Percentiles rank a stretch among this genome's conserved stretches.
phyloP scores from a whole-genome alignment of 345 rosid genomes.

The Corymbia maculata region DNA sequence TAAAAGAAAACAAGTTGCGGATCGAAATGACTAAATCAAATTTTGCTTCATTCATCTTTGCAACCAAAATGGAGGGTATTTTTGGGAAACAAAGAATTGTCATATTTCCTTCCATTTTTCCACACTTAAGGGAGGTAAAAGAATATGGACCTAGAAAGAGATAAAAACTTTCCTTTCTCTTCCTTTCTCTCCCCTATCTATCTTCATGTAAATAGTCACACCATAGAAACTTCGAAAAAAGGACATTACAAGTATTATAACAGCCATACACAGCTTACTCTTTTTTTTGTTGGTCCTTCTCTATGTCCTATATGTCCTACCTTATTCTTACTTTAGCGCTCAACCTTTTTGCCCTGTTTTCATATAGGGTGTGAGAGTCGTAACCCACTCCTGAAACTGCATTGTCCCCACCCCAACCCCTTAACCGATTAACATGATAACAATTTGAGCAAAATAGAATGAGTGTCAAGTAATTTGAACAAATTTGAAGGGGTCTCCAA shows the following conservation, averaged over 20 bases:
- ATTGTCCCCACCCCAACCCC: too few species aligned
- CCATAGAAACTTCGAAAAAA: not conserved
- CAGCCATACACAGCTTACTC: rapidly evolving
- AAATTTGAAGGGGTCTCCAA: not conserved
- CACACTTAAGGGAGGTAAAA: not conserved
- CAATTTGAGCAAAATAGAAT: not conserved
- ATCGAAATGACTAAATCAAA: not conserved
- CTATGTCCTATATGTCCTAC: too few species aligned
- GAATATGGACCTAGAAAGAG: not conserved
- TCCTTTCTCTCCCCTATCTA: not conserved
- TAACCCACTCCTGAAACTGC: too few species aligned
- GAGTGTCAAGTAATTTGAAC: not conserved
- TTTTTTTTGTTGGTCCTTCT: too few species aligned
- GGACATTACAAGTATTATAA: too few species aligned
- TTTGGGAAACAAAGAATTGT: not conserved
- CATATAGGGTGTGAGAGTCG: too few species aligned
- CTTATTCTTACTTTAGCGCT: too few species aligned
- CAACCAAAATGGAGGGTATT: not conserved
- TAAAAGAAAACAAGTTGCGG: not conserved
- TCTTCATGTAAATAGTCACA: not conserved
- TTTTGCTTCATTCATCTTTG: too few species aligned
- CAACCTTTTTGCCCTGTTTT: too few species aligned
- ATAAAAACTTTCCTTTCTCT: not conserved
- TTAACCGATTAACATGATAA: not conserved
- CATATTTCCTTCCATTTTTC: not conserved